Evolutionary conservation across 2,329 filamentous ascomycete species (phyloP), one percentile per base, ranked within the genome.

Genomic region (Cercospora brassicicola): DNA sequence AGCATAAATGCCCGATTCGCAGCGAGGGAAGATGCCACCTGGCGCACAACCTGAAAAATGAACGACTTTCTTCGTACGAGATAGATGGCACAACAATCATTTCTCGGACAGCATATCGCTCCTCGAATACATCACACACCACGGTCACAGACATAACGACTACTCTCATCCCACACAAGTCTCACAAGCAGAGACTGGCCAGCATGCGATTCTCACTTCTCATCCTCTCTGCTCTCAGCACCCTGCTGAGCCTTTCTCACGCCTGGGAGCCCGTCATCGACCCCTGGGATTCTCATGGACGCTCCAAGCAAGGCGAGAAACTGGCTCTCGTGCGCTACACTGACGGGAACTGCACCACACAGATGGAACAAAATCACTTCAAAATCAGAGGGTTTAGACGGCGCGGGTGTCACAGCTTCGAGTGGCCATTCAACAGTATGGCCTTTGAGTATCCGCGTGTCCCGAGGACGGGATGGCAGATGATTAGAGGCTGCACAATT

Each of bases 201-300:
- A 36, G 33, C 33, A 61, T 61, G 59, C 59, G 23, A 5, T 18
- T 23, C 59, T 18, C 23, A 5, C 15, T 11, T 6, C 39, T 42
- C 59, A 45, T 48, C 3, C 13, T 61, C 20, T 30, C 20, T 4
- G 59, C 59, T 11, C 28, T 60, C 3, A 13, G 13, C 39, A 28
- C n/a, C n/a, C 18, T 62, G 1, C 13, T 13, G 13, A 51, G 20
- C 26, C 26, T 20, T 18, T 62, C 59, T 8, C 36, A 13, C 4
- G 59, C 59, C 39, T 62, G 59, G 59, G 39, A 62, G 3, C 59
- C 59, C 6, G 36, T 31, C 59, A 62, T 62, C 59, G 59, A 62
- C 42, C 39, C 59, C 20, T 62, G 59, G 59, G 59, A 62, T 42
- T 33, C 28, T 20, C 42, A 20, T 18, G 59, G 39, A 48, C 28